Conservation (phyloP, 305 asterid genomes). For the Fraxinus baroniana region DNA sequence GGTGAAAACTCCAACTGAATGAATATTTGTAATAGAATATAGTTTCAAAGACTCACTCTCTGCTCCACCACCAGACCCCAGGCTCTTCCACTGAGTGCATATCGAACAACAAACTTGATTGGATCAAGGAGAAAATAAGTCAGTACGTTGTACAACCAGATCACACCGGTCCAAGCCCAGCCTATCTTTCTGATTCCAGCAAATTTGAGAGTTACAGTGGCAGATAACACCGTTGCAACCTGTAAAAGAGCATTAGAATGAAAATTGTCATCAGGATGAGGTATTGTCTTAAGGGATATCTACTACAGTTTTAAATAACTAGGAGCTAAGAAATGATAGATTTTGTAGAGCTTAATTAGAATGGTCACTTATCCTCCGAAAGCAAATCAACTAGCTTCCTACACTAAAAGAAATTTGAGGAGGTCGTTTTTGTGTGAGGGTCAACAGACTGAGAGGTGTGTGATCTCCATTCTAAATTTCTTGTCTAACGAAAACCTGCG, state of each 20-base stretch:
- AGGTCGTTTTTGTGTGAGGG: not conserved
- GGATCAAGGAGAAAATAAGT: constrained; percentile 50
- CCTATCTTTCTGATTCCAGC: constrained; percentile 46
- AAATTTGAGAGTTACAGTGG: constrained; percentile 31
- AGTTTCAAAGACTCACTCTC: constrained; percentile 35
- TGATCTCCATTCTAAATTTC: not conserved
- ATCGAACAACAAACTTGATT: constrained; percentile 46
- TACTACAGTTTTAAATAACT: not conserved
- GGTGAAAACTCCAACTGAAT: not conserved
- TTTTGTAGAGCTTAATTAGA: not conserved
- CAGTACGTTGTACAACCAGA: constrained; percentile 46
- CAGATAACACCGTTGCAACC: constrained; percentile 55
- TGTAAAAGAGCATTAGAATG: constrained; percentile 13
- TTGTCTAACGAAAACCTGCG: not conserved
- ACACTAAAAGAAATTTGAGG: not conserved
- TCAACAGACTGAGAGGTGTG: not conserved
- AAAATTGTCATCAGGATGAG: not conserved
- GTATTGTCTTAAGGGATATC: not conserved
- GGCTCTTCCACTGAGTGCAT: constrained; percentile 53
- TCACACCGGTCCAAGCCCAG: constrained; percentile 54
- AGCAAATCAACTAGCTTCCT: not conserved
- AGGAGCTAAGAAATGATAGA: not conserved
- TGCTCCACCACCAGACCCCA: constrained; percentile 44
- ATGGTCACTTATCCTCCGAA: not conserved
- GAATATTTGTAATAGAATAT: not conserved